phyloP scores from a whole-genome alignment of 352 stramenopile species.

The Pythium periplocum region DNA sequence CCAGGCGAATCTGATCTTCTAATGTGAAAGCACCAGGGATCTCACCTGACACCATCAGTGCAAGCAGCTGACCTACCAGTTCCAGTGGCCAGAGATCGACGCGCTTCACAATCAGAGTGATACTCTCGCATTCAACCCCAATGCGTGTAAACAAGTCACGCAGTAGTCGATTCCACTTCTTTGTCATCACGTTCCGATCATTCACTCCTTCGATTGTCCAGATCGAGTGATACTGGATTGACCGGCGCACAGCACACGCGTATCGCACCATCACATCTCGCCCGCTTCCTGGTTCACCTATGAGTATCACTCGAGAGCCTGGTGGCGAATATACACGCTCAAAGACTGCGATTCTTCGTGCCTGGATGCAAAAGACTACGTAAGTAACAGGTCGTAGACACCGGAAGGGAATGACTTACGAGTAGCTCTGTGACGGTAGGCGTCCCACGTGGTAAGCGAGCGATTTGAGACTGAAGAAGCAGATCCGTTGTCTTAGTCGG shows the following conservation, averaged over 20 bases:
- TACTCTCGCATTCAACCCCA: slow-evolving; percentile 42
- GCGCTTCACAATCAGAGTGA: slow-evolving; percentile 55
- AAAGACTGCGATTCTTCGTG: slow-evolving; percentile 24
- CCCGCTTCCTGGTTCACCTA: slow-evolving; percentile 23
- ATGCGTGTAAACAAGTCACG: slow-evolving; percentile 45
- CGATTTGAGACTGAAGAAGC: slow-evolving; percentile 9
- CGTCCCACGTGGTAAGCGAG: slow-evolving; percentile 6
- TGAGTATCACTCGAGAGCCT: slow-evolving; percentile 34
- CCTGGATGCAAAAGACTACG: slow-evolving; percentile 16
- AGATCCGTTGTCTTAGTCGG: slow-evolving; percentile 13
- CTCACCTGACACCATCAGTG: slow-evolving; percentile 51
- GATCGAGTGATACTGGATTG: slow-evolving; percentile 16
- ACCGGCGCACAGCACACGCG: slow-evolving; percentile 16
- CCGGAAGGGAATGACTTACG: slow-evolving; percentile 15
- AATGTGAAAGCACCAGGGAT: slow-evolving; percentile 49
- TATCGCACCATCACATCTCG: slow-evolving; percentile 36
- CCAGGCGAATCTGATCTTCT: slow-evolving; percentile 63
- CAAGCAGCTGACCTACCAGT: slow-evolving; percentile 39
- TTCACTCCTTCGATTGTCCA: slow-evolving; percentile 26
- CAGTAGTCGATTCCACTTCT: slow-evolving; percentile 40
- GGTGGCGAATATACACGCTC: slow-evolving; percentile 33
- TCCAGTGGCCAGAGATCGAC: slow-evolving; percentile 28
- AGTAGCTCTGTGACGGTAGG: slow-evolving; percentile 26
- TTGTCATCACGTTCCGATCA: slow-evolving; percentile 9
- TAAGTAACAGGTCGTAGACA: slow-evolving; percentile 1